phyloP scores from a whole-genome alignment of 306 rosid species.

The Ammopiptanthus mongolicus region DNA sequence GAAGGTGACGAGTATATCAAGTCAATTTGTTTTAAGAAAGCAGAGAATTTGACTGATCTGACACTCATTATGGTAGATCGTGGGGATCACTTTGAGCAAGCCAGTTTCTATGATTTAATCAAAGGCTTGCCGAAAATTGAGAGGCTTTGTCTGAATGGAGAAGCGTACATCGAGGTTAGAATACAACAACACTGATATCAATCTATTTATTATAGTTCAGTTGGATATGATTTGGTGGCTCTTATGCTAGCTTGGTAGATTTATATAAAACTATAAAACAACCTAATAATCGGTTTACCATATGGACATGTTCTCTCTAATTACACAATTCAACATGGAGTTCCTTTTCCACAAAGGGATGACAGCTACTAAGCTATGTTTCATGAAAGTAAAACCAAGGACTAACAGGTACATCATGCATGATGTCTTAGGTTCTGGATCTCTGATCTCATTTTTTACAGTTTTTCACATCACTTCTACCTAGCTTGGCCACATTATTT shows the following conservation, averaged over 20 bases:
- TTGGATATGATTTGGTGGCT: not conserved
- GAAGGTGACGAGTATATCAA: not conserved
- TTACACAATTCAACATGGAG: not conserved
- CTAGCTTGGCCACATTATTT: not conserved
- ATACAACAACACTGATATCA: not conserved
- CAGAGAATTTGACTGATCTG: not conserved
- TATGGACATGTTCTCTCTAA: not conserved
- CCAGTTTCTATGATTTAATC: not conserved
- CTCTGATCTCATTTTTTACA: not conserved
- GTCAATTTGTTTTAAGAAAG: slow-evolving; percentile 2
- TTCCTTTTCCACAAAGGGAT: not conserved
- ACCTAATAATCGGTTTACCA: not conserved
- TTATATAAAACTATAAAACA: too few relatives aligned
- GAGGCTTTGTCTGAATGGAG: not conserved
- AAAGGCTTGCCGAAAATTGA: not conserved
- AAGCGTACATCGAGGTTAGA: slow-evolving; percentile 2
- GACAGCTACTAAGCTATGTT: not conserved
- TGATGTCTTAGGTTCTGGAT: not conserved
- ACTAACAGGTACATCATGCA: not conserved
- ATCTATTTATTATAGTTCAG: not conserved
- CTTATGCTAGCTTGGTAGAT: not conserved
- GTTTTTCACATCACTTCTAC: not conserved
- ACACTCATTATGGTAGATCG: not conserved
- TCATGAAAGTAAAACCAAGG: not conserved
- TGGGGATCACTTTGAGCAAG: not conserved